Base-by-base conservation (phyloP, 768 basidiomycete genomes). In the Panaeolus cyanescens region DNA sequence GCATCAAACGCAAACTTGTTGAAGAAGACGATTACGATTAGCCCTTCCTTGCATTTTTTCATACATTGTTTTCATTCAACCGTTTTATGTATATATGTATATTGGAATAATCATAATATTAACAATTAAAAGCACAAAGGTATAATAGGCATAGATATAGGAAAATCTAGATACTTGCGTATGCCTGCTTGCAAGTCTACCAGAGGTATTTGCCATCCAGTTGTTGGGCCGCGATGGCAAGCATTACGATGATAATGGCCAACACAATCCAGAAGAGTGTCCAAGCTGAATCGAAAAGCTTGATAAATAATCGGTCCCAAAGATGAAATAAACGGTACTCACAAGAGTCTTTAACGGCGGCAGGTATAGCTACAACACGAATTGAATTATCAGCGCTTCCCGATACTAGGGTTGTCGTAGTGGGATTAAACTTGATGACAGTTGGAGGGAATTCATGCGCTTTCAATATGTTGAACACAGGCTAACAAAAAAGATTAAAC, bases 401-500 rank as follows among this genome's bases (percentile, higher is more conserved):
- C 5, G 93, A 93, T 19, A 96, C 84, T 3, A 99, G 81, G 12
- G 96, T 65, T n/a, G 81, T 85, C 12, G 90, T 88, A 5, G 86
- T 80, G 1, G 95, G 90, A 70, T 91, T 96, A 81, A 99, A 99
- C 61, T 85, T 85, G 59, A 99, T 75, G 4, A 91, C 87, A 1
- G 97, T 99, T 5, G 93, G 86, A 4, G 97, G 92, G 73, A 99
- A 95, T 62, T 96, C 95, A 73, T 99, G 96, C 0, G 97, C 92
- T 74, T 92, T 93, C 60, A 98, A 79, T 63, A 99, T 97, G 19
- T 88, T 88, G 31, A 93, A 75, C 12, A 94, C 72, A 1, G 95
- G 96, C 96, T 99, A 67, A n/a, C 66, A 20, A 31, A 34, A 22
- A 28, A 32, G 39, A 13, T 61, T 34, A 40, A 55, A 12, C 54